Evolutionary conservation across 805 yeast genomes (phyloP), one percentile per base, ranked within the genome.

Genomic region (Wickerhamomyces ciferrii): DNA sequence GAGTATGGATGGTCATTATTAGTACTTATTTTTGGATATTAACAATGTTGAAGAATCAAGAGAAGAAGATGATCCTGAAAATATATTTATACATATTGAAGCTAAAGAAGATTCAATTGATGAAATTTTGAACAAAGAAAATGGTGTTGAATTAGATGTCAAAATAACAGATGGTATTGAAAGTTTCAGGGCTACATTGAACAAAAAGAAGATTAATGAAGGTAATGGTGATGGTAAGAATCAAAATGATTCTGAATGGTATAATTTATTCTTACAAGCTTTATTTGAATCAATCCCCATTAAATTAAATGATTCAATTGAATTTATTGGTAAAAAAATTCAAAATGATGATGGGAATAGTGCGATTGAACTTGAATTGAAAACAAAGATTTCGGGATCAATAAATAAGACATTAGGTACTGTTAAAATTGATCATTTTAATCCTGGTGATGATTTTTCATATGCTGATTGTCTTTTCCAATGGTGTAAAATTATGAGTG

Each of bases 391-490:
- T 20, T 54, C 53, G 2, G 32, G 47, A n/a, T 43, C 46, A 7
- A 45, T 53, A 17, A 43, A 34, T 45, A 48, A 46, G 41, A 48
- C 35, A 32, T 41, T 51, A 43, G 57, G 50, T 13, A 27, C 42
- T 19, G 48, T 44, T 15, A 32, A 44, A 2, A 13, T 54, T 36
- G 41, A 42, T 4, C 31, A 11, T 3, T n/a, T 54, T 36, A 39
- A 42, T 3, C 31, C 13, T 4, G 44, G 24, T 7, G 38, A 35
- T 11, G 49, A 40, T 14, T 47, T 32, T 15, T 46, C 37, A 14
- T 36, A 43, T 5, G 53, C 46, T 15, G 51, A 47, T 8, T 55
- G 57, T 25, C 37, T 56, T 11, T 59, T 57, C 23, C 51, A 42
- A 10, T 57, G 60, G 61, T 47, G 58, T 14, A 23, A 39, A 7